Base-by-base conservation (phyloP, 2,329 filamentous ascomycete genomes). In the Xylariaceae sp. region DNA sequence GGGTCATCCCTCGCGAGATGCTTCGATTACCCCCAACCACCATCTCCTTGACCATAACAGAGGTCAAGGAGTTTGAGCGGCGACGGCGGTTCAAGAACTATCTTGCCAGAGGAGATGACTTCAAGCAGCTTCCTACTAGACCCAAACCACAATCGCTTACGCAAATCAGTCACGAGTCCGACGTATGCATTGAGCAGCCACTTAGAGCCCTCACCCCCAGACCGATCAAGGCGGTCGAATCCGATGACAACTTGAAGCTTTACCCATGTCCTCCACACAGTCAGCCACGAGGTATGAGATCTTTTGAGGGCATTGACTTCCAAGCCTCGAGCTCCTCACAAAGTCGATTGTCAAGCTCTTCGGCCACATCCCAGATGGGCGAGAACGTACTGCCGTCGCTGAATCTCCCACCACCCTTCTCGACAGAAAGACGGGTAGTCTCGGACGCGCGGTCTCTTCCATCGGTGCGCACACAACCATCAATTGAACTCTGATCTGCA, bases 11-110 rank as follows among this genome's bases (percentile, higher is more conserved):
- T 42, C 14, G 31, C 58, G 63, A 47, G 10, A 77, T 78, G 75
- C 56, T 78, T 22, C 73, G 74, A 46, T 65, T 74, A 48, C 55
- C 58, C 22, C 69, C 71, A 16, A 75, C 74, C 1, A 62, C 65
- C 4, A 67, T 77, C 45, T 66, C 65, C 31, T 49, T 78, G 51
- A 69, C 71, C 42, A 67, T 71, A 55, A 61, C 69, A 12, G 75
- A 77, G 57, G 70, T 76, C 45, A 69, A 71, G 51, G 71, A 72
- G 13, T 66, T 69, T 33, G 67, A 72, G 42, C 61, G 65, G 9
- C 69, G 67, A 38, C 69, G 61, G 34, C 66, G 60, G 14, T 67
- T 66, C 54, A 68, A 57, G 31, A 68, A 58, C 38, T 68, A 69
- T 54, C 67, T 71, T 49, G 61, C 62, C 39, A 60, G 55, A 48